Evolutionary conservation across 139 green algal genomes (phyloP), one percentile per base, ranked within the genome.

Genomic region (Pleodorina starrii): DNA sequence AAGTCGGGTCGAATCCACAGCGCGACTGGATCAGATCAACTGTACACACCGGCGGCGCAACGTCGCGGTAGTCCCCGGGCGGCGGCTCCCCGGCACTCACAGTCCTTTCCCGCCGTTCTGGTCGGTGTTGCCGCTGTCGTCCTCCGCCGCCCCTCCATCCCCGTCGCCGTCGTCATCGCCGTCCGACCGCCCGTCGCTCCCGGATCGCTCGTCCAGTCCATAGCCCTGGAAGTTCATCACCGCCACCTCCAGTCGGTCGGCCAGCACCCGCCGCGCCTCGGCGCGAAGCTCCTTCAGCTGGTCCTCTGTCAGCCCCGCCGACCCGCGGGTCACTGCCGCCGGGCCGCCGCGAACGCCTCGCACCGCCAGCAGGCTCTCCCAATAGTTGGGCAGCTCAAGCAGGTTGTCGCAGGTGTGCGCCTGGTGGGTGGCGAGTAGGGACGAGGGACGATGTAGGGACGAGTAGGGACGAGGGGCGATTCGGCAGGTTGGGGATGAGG

Each of bases 371-470:
- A 96, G 90, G 25, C 92, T 84, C 43, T 92, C 91, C 92, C 92
- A 95, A 86, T 96, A 96, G 91, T 96, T 94, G 12, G 94, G 94
- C 76, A 96, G 89, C 90, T 96, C 93, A 21, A 96, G 85, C 59
- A 94, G 87, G 90, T 96, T 95, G 76, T 93, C 88, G 75, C 93
- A 96, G 5, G 93, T 96, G 92, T 94, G 91, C 0, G 92, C 89
- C 89, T 94, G 92, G 1, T 21, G 72, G 4, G 72, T 7, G 23
- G 68, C 19, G 35, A 7, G 73, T 32, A 35, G 19, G 36, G 29
- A 23, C 5, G 27, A 35, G 12, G 48, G 12, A 57, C 11, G 48
- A 12, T 10, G 48, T 57, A 57, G 12, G 48, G 48, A 57, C n/a
- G n/a, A n/a, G n/a, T n/a, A n/a, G n/a, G n/a, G n/a, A n/a, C n/a